These are phyloP conservation scores for Mediolabrus comicus DNA, from an alignment of 108 stramenopile species.

Conservation along the genomic window DNA sequence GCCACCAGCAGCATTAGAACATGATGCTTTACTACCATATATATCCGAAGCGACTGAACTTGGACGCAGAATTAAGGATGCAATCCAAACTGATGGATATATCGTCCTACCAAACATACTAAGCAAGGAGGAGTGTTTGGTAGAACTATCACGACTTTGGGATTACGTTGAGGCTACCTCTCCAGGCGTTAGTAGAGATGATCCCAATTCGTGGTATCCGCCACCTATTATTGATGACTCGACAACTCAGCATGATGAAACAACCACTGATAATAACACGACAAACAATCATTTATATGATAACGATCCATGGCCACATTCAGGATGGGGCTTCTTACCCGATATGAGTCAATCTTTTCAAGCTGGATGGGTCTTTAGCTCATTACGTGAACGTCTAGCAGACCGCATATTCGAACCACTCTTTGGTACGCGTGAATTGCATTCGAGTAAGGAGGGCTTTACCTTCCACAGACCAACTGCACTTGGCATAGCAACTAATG, in stretches of 20 bases:
- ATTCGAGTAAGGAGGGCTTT: constrained; percentile 63
- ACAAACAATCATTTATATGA: background rate
- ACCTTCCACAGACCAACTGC: constrained; percentile 42
- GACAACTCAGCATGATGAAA: background rate
- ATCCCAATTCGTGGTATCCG: constrained; percentile 48
- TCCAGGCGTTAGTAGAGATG: constrained; percentile 27
- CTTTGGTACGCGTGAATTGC: constrained; percentile 45
- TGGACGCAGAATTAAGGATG: background rate
- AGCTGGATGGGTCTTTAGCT: constrained; percentile 56
- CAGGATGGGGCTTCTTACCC: constrained; percentile 29
- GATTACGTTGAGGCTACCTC: constrained; percentile 54
- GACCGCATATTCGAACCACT: constrained; percentile 50
- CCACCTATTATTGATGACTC: background rate
- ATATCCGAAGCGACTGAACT: constrained; percentile 3
- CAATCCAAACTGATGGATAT: constrained; percentile 28
- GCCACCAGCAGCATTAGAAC: no score
- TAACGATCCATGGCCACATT: constrained; percentile 42
- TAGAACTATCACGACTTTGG: constrained; percentile 38
- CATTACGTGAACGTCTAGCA: constrained; percentile 50
- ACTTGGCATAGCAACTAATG: constrained; percentile 12
- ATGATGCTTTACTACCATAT: constrained; percentile 20
- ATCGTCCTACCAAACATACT: constrained; percentile 14
- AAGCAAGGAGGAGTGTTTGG: constrained; percentile 28
- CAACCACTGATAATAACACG: background rate
- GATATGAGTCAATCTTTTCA: constrained; percentile 43